Conservation (phyloP, 192 early-diverging fungal species). For the Thoreauomyces humboldtii region DNA sequence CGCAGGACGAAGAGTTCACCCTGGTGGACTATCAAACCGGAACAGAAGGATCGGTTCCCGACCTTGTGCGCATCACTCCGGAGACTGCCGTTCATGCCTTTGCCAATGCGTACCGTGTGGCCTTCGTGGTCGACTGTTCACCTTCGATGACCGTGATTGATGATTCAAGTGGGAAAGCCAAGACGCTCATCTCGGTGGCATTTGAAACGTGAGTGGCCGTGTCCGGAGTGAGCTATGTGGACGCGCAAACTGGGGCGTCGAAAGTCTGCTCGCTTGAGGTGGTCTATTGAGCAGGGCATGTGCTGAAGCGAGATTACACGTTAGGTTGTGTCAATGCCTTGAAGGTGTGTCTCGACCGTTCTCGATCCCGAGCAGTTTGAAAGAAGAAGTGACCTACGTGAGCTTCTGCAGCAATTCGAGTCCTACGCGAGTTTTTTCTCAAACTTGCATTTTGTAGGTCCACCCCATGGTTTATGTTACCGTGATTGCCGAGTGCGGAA, state of each 20-base stretch:
- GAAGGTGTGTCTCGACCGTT: conserved; percentile 48
- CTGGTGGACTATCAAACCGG: too few relatives aligned
- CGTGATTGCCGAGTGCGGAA: conserved; percentile 46
- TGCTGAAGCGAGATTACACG: too few relatives aligned
- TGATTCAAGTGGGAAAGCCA: conserved; percentile 30
- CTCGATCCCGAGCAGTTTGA: conserved; percentile 33
- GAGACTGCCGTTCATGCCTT: conserved; percentile 62
- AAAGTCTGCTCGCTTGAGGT: too few relatives aligned
- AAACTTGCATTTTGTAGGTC: conserved; percentile 7
- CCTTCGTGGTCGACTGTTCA: conserved; percentile 68
- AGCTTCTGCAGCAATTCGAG: too few relatives aligned
- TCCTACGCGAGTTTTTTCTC: too few relatives aligned
- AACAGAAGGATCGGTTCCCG: neutral
- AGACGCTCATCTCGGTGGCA: conserved; percentile 36
- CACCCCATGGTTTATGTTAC: conserved; percentile 45
- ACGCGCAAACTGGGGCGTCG: too few relatives aligned
- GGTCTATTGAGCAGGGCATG: too few relatives aligned
- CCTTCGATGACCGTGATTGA: conserved; percentile 61
- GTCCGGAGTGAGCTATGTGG: too few relatives aligned
- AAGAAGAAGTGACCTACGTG: too few relatives aligned
- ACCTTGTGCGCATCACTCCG: conserved; percentile 49
- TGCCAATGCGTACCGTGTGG: conserved; percentile 57
- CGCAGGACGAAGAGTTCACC: too few relatives aligned
- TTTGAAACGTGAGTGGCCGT: conserved; percentile 45
- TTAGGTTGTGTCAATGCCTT: conserved; percentile 47